A percentile compares a stretch with the other conserved stretches of the same genome.
These are phyloP conservation scores for Ceratobasidium sp. DNA, from an alignment of 1,284 basidiomycete genomes.

Conservation along the genomic window DNA sequence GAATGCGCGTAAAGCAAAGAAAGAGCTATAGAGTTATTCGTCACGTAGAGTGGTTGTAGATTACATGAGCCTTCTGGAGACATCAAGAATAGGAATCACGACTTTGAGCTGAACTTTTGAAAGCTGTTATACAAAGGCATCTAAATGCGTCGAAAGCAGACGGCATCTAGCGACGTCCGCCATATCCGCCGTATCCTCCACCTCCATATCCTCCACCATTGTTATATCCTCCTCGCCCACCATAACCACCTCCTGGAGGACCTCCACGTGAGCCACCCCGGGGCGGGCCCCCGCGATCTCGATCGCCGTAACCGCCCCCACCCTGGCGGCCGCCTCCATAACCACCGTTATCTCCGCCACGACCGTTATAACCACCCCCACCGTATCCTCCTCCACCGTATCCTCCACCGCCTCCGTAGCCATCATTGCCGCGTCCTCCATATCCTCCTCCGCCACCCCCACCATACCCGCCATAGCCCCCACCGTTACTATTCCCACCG, in stretches of 20 bases:
- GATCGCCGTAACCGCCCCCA: not conserved
- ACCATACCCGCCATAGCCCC: constrained; percentile 52
- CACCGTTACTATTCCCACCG: constrained; percentile 42
- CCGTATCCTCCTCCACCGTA: constrained; percentile 49
- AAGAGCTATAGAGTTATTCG: constrained; percentile 47
- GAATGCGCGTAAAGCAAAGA: constrained; percentile 48
- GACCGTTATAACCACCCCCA: constrained; percentile 31
- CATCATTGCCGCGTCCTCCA: constrained; percentile 57
- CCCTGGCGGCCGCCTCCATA: not conserved
- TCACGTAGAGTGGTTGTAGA: constrained; percentile 37
- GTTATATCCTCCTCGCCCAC: constrained; percentile 32
- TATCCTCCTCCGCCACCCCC: constrained; percentile 53
- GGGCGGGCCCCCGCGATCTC: not conserved
- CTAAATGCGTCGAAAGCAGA: not conserved
- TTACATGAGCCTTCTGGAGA: constrained; percentile 21
- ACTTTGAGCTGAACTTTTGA: not conserved
- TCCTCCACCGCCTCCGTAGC: constrained; percentile 49
- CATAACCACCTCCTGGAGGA: constrained; percentile 1
- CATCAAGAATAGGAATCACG: constrained; percentile 11
- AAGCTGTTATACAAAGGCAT: not conserved
- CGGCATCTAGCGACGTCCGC: constrained; percentile 19
- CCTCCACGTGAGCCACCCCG: constrained; percentile 18
- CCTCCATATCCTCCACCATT: constrained; percentile 42
- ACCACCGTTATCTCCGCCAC: constrained; percentile 45
- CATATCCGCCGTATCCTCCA: constrained; percentile 47